Evolutionary conservation across 2,329 filamentous ascomycete genomes (phyloP).

Genomic region (Aspergillus bombycis): DNA sequence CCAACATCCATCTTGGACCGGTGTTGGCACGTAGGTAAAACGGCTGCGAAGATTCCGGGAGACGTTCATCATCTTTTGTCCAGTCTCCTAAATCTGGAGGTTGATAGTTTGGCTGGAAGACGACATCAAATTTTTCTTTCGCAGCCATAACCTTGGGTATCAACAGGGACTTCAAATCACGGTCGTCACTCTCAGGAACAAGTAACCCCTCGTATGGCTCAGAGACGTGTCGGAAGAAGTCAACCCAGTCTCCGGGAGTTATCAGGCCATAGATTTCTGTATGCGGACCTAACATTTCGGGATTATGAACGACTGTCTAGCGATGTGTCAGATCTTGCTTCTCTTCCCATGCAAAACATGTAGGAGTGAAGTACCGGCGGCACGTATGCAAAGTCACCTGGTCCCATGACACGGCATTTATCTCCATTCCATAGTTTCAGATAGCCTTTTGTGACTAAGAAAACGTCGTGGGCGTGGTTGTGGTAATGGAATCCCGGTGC

Average conservation of each 20-base stretch:
- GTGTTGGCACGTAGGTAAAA: constrained; percentile 59
- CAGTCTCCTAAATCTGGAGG: constrained; percentile 44
- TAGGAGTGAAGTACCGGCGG: constrained; percentile 51
- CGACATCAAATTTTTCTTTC: constrained; percentile 59
- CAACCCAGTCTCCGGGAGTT: constrained; percentile 61
- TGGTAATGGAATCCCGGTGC: constrained; percentile 60
- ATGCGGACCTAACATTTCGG: constrained; percentile 57
- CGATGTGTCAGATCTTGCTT: not conserved
- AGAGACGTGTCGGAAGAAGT: constrained; percentile 62
- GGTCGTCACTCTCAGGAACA: constrained; percentile 56
- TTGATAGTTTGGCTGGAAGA: constrained; percentile 54
- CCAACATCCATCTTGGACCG: constrained; percentile 36
- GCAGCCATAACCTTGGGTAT: constrained; percentile 61
- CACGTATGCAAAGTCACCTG: constrained; percentile 62
- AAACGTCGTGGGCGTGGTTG: constrained; percentile 60
- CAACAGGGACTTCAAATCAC: constrained; percentile 54
- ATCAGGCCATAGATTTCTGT: constrained; percentile 60
- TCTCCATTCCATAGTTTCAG: constrained; percentile 63
- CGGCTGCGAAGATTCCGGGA: constrained; percentile 33
- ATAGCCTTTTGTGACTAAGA: constrained; percentile 58
- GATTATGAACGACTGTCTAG: constrained; percentile 58
- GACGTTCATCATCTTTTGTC: constrained; percentile 27
- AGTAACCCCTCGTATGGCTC: constrained; percentile 56
- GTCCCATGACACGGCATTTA: constrained; percentile 55
- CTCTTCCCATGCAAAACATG: not conserved